Evolutionary conservation across 202 grass and related monocot genomes (phyloP).

Genomic region (Brachypodium distachyon): DNA sequence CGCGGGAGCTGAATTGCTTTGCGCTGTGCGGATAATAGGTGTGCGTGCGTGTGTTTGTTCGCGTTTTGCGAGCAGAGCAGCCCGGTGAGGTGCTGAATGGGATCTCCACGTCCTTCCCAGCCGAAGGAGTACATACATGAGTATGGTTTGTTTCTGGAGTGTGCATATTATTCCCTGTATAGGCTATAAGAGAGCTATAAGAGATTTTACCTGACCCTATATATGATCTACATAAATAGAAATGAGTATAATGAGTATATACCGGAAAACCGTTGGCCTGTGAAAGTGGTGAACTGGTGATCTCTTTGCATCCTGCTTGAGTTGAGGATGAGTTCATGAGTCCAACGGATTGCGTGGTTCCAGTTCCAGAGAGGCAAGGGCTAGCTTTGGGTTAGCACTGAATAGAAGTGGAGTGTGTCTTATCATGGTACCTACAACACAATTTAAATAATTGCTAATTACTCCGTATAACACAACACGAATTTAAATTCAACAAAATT

Average conservation of each 20-base stretch:
- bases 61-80: conserved; percentile 16
- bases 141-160: background rate
- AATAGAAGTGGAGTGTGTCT: too few species aligned
- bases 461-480: too few species aligned
- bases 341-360: background rate
- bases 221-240: conserved; percentile 26
- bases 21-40: conserved; percentile 4
- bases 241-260: conserved; percentile 32
- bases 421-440: too few species aligned
- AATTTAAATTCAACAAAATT: too few species aligned
- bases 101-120: background rate
- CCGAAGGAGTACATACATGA: conserved; percentile 1
- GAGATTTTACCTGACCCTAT: conserved; percentile 11
- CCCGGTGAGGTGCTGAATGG: conserved; percentile 36
- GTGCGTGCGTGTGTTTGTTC: conserved; percentile 6
- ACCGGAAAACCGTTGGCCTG: background rate
- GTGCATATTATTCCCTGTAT: conserved; percentile 32
- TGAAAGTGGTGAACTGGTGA: background rate
- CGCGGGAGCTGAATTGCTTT: background rate
- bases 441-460: too few species aligned
- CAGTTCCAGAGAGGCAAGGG: background rate
- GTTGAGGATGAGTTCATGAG: background rate
- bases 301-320: background rate
- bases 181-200: conserved; percentile 9
- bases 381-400: background rate